Base-by-base conservation (phyloP, 768 basidiomycete genomes). In the Dentipellis sp. region DNA sequence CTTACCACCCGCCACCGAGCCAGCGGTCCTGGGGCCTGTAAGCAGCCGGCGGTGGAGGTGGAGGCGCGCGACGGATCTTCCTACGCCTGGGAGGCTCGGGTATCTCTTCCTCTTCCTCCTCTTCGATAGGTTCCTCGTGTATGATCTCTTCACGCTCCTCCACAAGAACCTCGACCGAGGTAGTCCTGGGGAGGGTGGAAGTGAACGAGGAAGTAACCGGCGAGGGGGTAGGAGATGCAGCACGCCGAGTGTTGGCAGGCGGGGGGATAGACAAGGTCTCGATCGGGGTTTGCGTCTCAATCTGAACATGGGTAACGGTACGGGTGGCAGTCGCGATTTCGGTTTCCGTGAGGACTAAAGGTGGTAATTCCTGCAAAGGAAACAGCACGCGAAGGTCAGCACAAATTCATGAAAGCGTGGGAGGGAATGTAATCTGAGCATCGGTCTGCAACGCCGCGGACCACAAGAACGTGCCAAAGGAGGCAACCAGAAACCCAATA, bases 161-260 rank as follows among this genome's bases (percentile, higher is more conserved):
- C 40, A 83, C 64, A 42, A 86, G 59, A 36, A 74, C 74, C 60
- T 82, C 86, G 22, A 91, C 74, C 11, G 85, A 80, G 12, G 88
- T 91, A 22, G 89, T 91, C 58, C 80, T 81, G 16, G 86, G 88
- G 66, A 81, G 60, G 5, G 76, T 74, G n/a, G 82, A 75, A 7
- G 79, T 78, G 37, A 79, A 75, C 10, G 78, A 74, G n/a, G 78
- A 71, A 19, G 78, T 79, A 29, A 75, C 75, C 7, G 77, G 78
- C 64, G 86, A 82, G 6, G 89, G 89, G 29, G 81, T 79, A 19
- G 89, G 88, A 62, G 79, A 78, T 29, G 86, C 81, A 57, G 83
- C 89, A 63, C 79, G 78, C 59, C 88, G 87, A 52, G 88, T 90
- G 66, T 81, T 86, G 65, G 88, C 84, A 59, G 89, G 88, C 23